A percentile compares a stretch with the other conserved stretches of the same genome.
These are phyloP conservation scores for Glutinoglossum americanum DNA, from an alignment of 495 filamentous ascomycete genomes.

Conservation along the genomic window DNA sequence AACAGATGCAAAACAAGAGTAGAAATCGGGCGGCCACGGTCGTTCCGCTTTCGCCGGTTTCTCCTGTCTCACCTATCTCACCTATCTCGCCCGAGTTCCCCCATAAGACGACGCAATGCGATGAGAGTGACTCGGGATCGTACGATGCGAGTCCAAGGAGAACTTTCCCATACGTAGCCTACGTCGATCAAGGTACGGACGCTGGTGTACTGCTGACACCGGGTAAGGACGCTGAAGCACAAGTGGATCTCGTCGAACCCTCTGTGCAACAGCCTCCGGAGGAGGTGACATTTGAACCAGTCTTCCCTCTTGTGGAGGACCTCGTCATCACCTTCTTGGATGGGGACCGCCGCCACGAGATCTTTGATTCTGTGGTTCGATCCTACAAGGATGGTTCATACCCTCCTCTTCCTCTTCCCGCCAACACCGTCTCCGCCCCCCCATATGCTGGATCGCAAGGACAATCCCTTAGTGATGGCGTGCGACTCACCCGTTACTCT, in stretches of 20 bases:
- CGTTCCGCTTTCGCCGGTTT: background rate
- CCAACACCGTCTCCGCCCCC: background rate
- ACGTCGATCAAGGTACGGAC: background rate
- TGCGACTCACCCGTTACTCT: background rate
- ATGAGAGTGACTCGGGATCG: background rate
- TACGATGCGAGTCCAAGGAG: too few relatives aligned
- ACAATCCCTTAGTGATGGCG: background rate
- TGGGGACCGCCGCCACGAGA: background rate
- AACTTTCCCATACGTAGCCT: background rate
- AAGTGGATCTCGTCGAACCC: background rate
- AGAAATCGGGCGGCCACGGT: background rate
- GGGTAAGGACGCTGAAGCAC: background rate
- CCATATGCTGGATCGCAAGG: background rate
- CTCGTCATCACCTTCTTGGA: conserved; percentile 8
- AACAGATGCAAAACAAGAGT: background rate
- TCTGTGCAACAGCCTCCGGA: background rate
- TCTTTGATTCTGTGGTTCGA: conserved; percentile 10
- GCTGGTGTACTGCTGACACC: background rate
- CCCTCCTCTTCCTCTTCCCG: background rate
- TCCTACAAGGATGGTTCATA: background rate
- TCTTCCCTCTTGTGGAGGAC: conserved; percentile 12
- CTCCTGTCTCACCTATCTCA: background rate
- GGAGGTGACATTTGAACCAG: background rate
- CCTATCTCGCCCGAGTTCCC: background rate
- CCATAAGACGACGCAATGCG: background rate